Percentiles rank a stretch among this genome's conserved stretches.
phyloP scores from a whole-genome alignment of 1,139 yeast species.

The Suhomyces bolitotheri region DNA sequence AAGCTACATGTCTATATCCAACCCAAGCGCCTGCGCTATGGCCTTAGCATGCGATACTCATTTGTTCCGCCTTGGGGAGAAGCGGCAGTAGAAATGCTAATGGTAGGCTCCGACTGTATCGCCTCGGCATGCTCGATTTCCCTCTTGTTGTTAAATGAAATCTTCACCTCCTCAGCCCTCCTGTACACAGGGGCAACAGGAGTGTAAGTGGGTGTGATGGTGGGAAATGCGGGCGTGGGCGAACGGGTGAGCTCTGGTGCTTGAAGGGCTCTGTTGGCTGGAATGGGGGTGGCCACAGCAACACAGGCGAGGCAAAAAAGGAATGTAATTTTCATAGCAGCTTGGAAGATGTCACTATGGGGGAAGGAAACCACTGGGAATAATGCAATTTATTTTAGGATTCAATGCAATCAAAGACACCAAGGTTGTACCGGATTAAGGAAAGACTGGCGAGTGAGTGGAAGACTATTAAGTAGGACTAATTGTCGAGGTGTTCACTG shows the following conservation, averaged over 20 bases:
- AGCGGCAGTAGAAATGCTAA: constrained; percentile 3
- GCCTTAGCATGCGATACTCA: constrained; percentile 11
- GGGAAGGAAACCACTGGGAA: too few species aligned
- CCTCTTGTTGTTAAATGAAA: constrained; percentile 20
- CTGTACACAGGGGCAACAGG: constrained; percentile 17
- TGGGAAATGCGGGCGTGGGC: constrained; percentile 18
- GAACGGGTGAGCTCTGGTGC: constrained; percentile 15
- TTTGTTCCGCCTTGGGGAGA: constrained; percentile 6
- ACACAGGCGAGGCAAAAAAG: constrained; percentile 1
- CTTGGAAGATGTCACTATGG: too few species aligned
- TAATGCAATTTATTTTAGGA: too few species aligned
- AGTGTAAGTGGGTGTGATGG: constrained; percentile 22
- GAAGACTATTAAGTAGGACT: too few species aligned
- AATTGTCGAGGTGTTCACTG: too few species aligned
- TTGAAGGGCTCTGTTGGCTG: constrained; percentile 26
- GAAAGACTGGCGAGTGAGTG: too few species aligned
- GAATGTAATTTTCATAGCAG: constrained; percentile 4
- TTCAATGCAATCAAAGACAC: too few species aligned
- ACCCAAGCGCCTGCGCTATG: constrained; percentile 8
- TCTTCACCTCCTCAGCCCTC: constrained; percentile 14
- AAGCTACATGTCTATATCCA: too few species aligned
- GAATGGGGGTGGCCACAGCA: constrained; percentile 25
- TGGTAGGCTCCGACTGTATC: constrained; percentile 2
- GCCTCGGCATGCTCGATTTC: constrained; percentile 14
- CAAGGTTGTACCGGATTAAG: too few species aligned